Percentiles rank a stretch among this genome's conserved stretches.
Evolutionary conservation across 331 rosid genomes (phyloP).

Genomic region (Dryas integrifolia): DNA sequence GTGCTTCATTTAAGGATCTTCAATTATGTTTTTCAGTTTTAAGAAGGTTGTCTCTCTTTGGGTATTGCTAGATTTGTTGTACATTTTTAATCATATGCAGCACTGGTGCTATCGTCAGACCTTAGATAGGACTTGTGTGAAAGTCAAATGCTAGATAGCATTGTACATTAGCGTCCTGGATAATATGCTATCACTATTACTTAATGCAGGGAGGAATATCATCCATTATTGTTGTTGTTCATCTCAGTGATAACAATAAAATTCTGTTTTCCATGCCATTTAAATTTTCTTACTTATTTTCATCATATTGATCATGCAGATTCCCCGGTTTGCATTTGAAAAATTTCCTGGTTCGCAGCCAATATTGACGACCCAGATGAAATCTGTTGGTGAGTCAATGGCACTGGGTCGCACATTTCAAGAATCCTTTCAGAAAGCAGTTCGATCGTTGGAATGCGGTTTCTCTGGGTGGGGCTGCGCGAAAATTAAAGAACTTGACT

Average conservation of each 20-base stretch:
- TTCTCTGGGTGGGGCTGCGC: slow-evolving; percentile 91
- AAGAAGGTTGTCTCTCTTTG: not conserved
- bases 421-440: slow-evolving; percentile 95
- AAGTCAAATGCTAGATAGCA: not conserved
- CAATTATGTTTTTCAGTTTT: not conserved
- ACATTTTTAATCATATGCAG: not conserved
- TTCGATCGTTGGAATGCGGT: slow-evolving; percentile 84
- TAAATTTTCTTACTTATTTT: slow-evolving; percentile 9
- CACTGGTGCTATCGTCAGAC: not conserved
- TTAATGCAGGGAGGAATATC: not conserved
- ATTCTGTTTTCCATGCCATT: not conserved
- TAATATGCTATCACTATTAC: not conserved
- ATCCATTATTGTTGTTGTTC: not conserved
- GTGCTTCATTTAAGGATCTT: not conserved
- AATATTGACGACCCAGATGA: slow-evolving; percentile 90
- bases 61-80: not conserved
- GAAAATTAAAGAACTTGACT: slow-evolving; percentile 69
- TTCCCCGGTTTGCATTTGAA: slow-evolving; percentile 96
- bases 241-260: too few species aligned
- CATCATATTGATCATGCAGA: slow-evolving; percentile 51
- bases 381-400: slow-evolving; percentile 96
- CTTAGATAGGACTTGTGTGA: not conserved
- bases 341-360: slow-evolving; percentile 98
- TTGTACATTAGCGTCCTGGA: not conserved
- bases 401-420: slow-evolving; percentile 93